Base-by-base conservation (phyloP, 495 filamentous ascomycete species). In the Aspergillus bertholletiae region DNA sequence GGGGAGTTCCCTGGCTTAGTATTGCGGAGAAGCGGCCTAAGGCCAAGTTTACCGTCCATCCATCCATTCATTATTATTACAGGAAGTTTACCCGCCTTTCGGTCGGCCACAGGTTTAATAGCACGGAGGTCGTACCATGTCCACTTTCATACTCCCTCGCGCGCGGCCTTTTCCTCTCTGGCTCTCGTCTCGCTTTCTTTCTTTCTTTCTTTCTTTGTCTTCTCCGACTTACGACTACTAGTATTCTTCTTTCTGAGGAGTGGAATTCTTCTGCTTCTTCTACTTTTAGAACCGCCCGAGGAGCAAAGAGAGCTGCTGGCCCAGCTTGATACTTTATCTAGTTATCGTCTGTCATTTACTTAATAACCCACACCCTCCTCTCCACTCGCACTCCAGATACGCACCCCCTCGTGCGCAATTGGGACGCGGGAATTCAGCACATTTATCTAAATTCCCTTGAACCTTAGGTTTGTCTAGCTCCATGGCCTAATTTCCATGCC, bases 21-120 rank as follows among this genome's bases (percentile, higher is more conserved):
- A n/a, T 40, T 40, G 37, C 37, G 37, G 37, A 40, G 37, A 20
- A 40, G 9, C n/a, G 9, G 37, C 37, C 37, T 40, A 20, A 40
- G 47, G 43, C 40, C 39, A 43, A 34, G 9, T 18, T 40, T 9
- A 6, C 37, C 37, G n/a, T 40, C 20, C 37, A 21, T 28, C n/a
- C n/a, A n/a, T n/a, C n/a, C n/a, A n/a, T n/a, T n/a, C n/a, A n/a
- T n/a, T n/a, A n/a, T 40, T 40, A 40, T 40, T 40, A 40, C 37
- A 40, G 37, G 15, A 45, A 47, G 52, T 46, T 4, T 48, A 54
- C 52, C 46, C 54, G 50, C 52, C 45, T 34, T 45, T 58, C 55
- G 55, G 55, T 58, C 55, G 55, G 45, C 23, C 41, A 49, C 39
- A 47, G 24, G 47, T 50, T 58, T 58, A 54, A 58, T 54, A 51